Evolutionary conservation across 495 filamentous ascomycete species (phyloP).

Genomic region (Neurospora sp.): DNA sequence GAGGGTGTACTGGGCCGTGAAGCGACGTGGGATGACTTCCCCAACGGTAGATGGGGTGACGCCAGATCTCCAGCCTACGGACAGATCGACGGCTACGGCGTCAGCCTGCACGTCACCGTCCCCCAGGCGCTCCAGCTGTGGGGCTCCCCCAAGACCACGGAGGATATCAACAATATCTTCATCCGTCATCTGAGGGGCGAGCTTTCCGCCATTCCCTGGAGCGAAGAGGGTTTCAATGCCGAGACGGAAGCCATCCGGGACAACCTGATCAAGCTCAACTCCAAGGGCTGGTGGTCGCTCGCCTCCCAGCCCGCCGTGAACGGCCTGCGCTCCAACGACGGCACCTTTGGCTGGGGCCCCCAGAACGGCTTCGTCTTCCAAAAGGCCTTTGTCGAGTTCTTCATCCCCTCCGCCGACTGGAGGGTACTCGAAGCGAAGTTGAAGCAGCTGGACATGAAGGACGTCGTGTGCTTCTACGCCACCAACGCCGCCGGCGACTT

Average conservation of each 20-base stretch:
- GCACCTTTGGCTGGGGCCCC: constrained; percentile 91
- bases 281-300: constrained; percentile 89
- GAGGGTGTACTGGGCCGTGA: constrained; percentile 84
- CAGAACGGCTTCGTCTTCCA: constrained; percentile 92
- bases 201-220: constrained; percentile 78
- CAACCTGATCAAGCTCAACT: constrained; percentile 63
- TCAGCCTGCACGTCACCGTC: constrained; percentile 71
- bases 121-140: constrained; percentile 71
- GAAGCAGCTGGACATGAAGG: constrained; percentile 38
- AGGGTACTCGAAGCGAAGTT: constrained; percentile 51
- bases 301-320: constrained; percentile 96
- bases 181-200: constrained; percentile 66
- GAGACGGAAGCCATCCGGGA: constrained; percentile 73
- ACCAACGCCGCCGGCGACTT: constrained; percentile 63
- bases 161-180: constrained; percentile 72
- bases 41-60: constrained; percentile 95
- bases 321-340: constrained; percentile 61
- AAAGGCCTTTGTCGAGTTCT: constrained; percentile 96
- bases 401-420: constrained; percentile 66
- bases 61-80: constrained; percentile 84
- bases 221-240: constrained; percentile 74
- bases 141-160: constrained; percentile 57
- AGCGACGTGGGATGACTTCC: constrained; percentile 98
- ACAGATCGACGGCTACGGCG: constrained; percentile 92
- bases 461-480: constrained; percentile 76